Percentiles rank a stretch among this genome's conserved stretches.
Conservation (phyloP, 2,329 filamentous ascomycete genomes). For the Chrysosphaeria jannelii region DNA sequence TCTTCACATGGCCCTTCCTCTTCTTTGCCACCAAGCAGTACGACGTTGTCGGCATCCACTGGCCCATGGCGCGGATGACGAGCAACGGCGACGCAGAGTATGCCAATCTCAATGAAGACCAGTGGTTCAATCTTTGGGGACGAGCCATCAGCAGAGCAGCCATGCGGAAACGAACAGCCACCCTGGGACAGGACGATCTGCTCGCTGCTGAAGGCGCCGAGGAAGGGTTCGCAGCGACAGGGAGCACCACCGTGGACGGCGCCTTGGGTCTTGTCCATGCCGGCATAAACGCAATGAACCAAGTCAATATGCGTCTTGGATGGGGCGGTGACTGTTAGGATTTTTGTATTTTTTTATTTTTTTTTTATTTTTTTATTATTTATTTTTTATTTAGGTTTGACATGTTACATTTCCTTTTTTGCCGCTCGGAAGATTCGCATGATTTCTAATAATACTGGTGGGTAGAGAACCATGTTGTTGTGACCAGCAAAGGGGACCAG, state of each 20-base stretch:
- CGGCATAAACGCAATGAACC: constrained; percentile 19
- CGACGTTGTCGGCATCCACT: constrained; percentile 29
- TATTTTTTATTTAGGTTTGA: neutral
- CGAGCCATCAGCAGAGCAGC: constrained; percentile 27
- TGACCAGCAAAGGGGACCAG: constrained; percentile 26
- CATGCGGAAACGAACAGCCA: constrained; percentile 21
- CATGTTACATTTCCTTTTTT: neutral
- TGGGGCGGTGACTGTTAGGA: constrained; percentile 14
- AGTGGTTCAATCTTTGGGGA: constrained; percentile 33
- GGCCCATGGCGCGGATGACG: constrained; percentile 18
- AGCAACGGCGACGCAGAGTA: constrained; percentile 14
- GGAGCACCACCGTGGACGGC: constrained; percentile 11
- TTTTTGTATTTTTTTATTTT: neutral
- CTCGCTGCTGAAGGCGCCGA: constrained; percentile 12
- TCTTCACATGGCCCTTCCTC: constrained; percentile 41
- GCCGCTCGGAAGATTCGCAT: constrained; percentile 27
- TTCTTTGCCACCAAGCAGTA: constrained; percentile 37
- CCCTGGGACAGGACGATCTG: constrained; percentile 25
- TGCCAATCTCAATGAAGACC: constrained; percentile 21
- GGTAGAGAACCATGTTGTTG: constrained; percentile 35
- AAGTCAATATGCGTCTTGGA: constrained; percentile 21
- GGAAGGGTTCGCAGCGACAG: constrained; percentile 10
- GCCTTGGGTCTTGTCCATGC: constrained; percentile 14
- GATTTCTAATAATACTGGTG: constrained; percentile 30
- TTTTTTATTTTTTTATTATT: neutral